Evolutionary conservation across 345 rosid species (phyloP).

Genomic region (Arabidopsis thaliana): DNA sequence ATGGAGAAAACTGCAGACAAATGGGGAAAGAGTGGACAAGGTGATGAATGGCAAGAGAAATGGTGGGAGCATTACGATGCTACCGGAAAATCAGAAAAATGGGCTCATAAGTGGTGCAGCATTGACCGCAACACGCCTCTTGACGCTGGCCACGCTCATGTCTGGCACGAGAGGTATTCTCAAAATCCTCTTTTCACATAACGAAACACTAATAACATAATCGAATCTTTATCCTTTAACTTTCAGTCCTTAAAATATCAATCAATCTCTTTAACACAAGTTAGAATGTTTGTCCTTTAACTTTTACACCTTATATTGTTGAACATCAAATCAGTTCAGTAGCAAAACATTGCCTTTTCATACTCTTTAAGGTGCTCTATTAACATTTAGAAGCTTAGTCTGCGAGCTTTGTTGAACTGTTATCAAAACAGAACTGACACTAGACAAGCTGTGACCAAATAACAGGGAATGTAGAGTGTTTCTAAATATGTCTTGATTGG

Average conservation of each 20-base stretch:
- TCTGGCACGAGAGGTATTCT: constrained; percentile 93
- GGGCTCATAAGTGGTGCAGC: constrained; percentile 98
- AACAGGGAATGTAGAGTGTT: background rate
- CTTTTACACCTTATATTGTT: background rate
- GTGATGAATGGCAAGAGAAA: constrained; percentile 93
- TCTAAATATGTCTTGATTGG: constrained; percentile 27
- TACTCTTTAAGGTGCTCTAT: background rate
- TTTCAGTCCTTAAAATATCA: background rate
- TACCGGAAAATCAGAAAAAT: constrained; percentile 82
- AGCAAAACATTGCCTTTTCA: background rate
- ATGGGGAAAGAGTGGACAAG: constrained; percentile 91
- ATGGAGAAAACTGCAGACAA: constrained; percentile 95
- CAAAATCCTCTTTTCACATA: constrained; percentile 6
- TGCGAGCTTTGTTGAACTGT: background rate
- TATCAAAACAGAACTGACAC: constrained; percentile 1
- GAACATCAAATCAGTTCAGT: background rate
- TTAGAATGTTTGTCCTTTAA: background rate
- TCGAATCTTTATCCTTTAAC: background rate
- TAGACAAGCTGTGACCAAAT: background rate
- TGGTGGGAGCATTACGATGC: constrained; percentile 96
- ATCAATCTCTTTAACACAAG: background rate
- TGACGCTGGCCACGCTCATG: constrained; percentile 93
- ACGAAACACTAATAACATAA: constrained; percentile 7
- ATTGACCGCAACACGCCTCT: constrained; percentile 78
- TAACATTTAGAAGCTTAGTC: background rate